phyloP scores from a whole-genome alignment of 2,329 filamentous ascomycete species.

The Metarhizium album region DNA sequence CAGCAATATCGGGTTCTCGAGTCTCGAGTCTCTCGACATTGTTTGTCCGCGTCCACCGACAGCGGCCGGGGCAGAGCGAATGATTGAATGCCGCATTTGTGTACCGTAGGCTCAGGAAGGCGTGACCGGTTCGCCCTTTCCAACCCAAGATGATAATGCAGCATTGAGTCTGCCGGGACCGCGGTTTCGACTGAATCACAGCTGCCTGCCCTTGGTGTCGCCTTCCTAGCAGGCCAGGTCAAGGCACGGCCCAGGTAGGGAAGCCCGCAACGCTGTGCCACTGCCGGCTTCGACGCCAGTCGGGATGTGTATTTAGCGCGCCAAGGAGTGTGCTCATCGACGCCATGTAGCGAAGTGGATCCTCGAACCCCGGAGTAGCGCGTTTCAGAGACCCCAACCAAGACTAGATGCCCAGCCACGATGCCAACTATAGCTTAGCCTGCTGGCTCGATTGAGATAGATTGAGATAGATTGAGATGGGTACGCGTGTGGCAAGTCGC shows the following conservation, averaged over 20 bases:
- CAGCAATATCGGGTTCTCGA: too few relatives aligned
- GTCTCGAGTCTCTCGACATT: too few relatives aligned
- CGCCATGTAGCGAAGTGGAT: slow-evolving; percentile 5
- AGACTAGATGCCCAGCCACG: slow-evolving; percentile 5
- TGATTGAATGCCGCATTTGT: neutral
- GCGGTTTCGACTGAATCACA: neutral
- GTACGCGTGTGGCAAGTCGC: neutral
- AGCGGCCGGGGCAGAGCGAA: neutral
- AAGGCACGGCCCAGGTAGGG: too few relatives aligned
- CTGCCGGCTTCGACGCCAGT: neutral
- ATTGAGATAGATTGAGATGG: slow-evolving; percentile 2
- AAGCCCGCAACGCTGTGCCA: neutral
- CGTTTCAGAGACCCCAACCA: slow-evolving; percentile 11
- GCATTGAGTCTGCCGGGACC: neutral
- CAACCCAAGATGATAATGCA: neutral
- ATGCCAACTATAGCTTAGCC: slow-evolving; percentile 1
- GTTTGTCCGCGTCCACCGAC: neutral
- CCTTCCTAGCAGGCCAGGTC: too few relatives aligned
- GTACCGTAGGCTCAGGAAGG: neutral
- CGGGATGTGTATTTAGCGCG: slow-evolving; percentile 4
- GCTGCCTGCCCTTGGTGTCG: neutral
- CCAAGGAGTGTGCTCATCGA: slow-evolving; percentile 8
- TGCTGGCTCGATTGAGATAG: neutral
- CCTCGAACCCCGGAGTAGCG: slow-evolving; percentile 8
- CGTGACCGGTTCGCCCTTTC: neutral